Evolutionary conservation across 805 yeast genomes (phyloP).

Genomic region (Yamadazyma sp.): DNA sequence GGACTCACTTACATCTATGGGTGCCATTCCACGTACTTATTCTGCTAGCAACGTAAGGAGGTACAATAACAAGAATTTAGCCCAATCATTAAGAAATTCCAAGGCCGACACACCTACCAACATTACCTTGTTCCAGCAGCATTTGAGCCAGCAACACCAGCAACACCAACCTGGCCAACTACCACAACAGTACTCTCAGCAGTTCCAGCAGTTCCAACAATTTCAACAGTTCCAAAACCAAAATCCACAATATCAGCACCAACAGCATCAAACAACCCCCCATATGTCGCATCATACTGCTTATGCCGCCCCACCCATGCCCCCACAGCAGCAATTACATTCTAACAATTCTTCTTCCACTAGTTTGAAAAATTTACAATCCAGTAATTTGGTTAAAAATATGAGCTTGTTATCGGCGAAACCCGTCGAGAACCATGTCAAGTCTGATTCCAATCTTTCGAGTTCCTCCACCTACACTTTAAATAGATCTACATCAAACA

Average conservation of each 20-base stretch:
- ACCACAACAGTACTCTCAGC: conserved; percentile 14
- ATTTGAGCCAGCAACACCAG: conserved; percentile 16
- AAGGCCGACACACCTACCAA: conserved; percentile 17
- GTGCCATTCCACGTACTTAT: conserved; percentile 9
- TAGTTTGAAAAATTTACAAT: conserved; percentile 17
- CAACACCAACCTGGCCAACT: conserved; percentile 17
- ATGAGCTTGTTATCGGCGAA: conserved; percentile 8
- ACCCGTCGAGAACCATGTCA: conserved; percentile 11
- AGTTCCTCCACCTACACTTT: conserved; percentile 11
- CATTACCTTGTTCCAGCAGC: conserved; percentile 17
- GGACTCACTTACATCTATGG: conserved; percentile 3
- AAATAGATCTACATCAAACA: conserved; percentile 15
- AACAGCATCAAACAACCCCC: conserved; percentile 3
- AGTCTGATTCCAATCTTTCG: conserved; percentile 14
- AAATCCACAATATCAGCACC: conserved; percentile 6
- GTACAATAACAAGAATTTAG: conserved; percentile 10
- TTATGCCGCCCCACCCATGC: neutral
- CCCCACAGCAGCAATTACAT: conserved; percentile 3
- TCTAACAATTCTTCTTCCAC: conserved; percentile 17
- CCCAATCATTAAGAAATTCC: conserved; percentile 15
- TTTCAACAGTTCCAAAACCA: too few relatives aligned
- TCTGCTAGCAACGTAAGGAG: conserved; percentile 13
- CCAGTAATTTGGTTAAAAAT: conserved; percentile 13
- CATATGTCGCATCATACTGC: neutral
- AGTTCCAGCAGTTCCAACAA: conserved; percentile 18